These are phyloP conservation scores for Pascua guehoae DNA, from an alignment of 1,284 basidiomycete species.

Conservation along the genomic window DNA sequence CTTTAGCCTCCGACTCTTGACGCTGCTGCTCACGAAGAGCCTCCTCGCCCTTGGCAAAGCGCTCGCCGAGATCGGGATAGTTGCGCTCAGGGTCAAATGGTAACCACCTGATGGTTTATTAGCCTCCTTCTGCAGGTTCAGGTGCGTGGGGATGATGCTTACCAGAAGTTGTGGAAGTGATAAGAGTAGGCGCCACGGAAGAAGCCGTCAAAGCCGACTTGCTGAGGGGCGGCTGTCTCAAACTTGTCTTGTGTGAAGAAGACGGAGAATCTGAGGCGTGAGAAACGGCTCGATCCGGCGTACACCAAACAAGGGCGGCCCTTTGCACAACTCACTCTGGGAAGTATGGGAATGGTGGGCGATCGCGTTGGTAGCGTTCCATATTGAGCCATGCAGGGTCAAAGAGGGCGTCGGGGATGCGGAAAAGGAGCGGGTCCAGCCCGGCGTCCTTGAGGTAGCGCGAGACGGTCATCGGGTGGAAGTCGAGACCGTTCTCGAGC, in stretches of 20 bases:
- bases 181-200: slow-evolving; percentile 82
- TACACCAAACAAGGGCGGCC: too few species aligned
- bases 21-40: slow-evolving; percentile 50
- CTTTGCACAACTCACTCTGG: slow-evolving; percentile 57
- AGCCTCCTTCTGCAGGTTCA: neutral
- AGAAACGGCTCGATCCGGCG: slow-evolving; percentile 36
- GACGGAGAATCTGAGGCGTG: slow-evolving; percentile 60
- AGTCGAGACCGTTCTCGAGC: slow-evolving; percentile 77
- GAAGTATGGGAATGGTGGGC: slow-evolving; percentile 80
- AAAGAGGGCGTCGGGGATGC: slow-evolving; percentile 78
- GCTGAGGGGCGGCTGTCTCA: slow-evolving; percentile 66
- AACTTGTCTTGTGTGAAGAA: slow-evolving; percentile 74
- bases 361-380: slow-evolving; percentile 72
- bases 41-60: slow-evolving; percentile 69
- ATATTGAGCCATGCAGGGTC: slow-evolving; percentile 83
- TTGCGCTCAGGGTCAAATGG: slow-evolving; percentile 84
- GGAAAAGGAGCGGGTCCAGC: slow-evolving; percentile 66
- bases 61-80: slow-evolving; percentile 82
- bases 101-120: slow-evolving; percentile 66
- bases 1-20: slow-evolving; percentile 20
- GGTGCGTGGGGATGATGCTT: slow-evolving; percentile 11
- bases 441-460: slow-evolving; percentile 73
- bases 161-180: slow-evolving; percentile 83
- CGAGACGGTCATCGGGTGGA: slow-evolving; percentile 81
- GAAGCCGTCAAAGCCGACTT: slow-evolving; percentile 76